These are phyloP conservation scores for Aureobasidium namibiae DNA, from an alignment of 2,329 filamentous ascomycete species.

Conservation along the genomic window DNA sequence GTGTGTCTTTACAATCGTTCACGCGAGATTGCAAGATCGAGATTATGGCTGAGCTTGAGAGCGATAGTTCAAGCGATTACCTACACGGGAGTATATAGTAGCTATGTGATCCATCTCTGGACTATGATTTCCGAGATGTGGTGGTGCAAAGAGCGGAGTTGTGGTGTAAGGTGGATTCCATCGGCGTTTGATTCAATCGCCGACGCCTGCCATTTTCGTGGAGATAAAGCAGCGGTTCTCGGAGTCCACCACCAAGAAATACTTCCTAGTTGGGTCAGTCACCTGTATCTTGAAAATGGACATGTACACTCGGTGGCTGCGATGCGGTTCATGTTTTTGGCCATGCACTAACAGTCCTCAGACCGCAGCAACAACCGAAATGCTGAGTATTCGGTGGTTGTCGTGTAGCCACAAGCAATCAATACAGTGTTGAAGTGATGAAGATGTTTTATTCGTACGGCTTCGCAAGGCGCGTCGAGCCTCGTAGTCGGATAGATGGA, in stretches of 20 bases:
- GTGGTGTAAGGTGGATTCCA: not conserved
- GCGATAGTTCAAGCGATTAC: not conserved
- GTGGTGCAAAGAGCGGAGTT: not conserved
- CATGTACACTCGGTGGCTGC: not conserved
- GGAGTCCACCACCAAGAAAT: no score
- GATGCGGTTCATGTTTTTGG: not conserved
- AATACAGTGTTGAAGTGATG: not conserved
- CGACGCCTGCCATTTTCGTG: not conserved
- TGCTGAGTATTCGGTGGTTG: no score
- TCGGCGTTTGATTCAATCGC: constrained; percentile 6
- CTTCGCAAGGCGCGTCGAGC: not conserved
- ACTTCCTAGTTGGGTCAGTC: not conserved
- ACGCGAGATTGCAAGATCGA: not conserved
- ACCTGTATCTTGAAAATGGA: not conserved
- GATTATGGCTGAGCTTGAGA: not conserved
- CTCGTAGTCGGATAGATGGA: not conserved
- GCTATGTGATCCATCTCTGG: constrained; percentile 1
- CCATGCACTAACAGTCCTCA: not conserved
- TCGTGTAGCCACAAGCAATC: not conserved
- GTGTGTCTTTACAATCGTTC: not conserved
- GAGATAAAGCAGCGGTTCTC: no score
- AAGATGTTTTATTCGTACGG: not conserved
- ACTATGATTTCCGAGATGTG: constrained; percentile 1
- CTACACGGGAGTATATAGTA: not conserved
- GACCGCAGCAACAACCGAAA: not conserved